Conservation (phyloP, 257 asterid genomes). For the Nicotiana tomentosiformis region DNA sequence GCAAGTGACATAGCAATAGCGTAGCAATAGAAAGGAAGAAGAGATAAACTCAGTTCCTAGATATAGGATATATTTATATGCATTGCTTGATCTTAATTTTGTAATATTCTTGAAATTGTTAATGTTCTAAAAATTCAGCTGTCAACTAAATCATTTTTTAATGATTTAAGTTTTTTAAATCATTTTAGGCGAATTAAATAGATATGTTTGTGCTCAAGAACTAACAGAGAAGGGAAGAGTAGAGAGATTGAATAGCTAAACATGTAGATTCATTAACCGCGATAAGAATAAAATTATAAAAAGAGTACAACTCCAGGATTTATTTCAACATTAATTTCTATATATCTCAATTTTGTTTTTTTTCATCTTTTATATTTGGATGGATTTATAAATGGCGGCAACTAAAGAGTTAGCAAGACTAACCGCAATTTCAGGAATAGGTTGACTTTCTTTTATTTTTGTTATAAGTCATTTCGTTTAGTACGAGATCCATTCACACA, state of each 20-base stretch:
- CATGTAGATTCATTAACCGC: no score
- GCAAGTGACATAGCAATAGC: not conserved
- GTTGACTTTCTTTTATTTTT: not conserved
- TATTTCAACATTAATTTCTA: no score
- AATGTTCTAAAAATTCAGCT: not conserved
- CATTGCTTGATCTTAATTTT: not conserved
- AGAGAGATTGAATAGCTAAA: no score
- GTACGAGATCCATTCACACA: not conserved
- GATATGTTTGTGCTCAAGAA: no score
- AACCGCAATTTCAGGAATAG: not conserved
- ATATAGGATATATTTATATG: not conserved
- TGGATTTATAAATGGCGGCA: no score
- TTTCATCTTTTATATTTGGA: no score
- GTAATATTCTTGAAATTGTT: not conserved
- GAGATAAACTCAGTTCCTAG: not conserved
- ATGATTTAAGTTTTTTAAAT: no score
- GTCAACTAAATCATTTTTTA: not conserved
- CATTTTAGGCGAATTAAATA: not conserved
- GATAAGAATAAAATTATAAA: no score
- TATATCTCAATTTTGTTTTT: no score
- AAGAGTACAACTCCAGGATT: no score
- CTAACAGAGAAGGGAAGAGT: no score
- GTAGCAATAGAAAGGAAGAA: not conserved
- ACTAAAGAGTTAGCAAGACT: not conserved
- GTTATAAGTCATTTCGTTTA: not conserved